Evolutionary conservation across 2,329 filamentous ascomycete species (phyloP), one percentile per base, ranked within the genome.

Genomic region (Cladosporium sp.): DNA sequence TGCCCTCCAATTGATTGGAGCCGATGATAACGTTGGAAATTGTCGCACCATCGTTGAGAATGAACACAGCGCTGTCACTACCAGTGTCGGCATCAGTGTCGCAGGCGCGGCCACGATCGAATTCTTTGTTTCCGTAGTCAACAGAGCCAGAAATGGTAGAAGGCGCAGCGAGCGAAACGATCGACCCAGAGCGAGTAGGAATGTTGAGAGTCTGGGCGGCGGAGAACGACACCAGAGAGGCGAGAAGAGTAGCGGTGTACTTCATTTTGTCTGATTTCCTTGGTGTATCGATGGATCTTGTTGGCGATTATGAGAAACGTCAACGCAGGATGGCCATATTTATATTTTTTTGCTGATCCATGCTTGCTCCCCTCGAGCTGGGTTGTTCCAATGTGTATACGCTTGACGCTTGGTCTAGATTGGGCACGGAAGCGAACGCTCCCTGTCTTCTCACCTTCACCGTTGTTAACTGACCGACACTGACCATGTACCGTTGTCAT

Each of bases 1-100:
- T 78, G 59, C 80, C 83, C 74, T 84, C 83, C 53, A 80, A 78
- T 65, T 84, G 78, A 66, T 81, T 80, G 21, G 77, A 78, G 44
- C 84, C 83, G 64, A 85, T 85, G 72, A 85, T 84, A 71, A 82
- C 82, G 70, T 85, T 85, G 69, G 79, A 80, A 28, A 85, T 74
- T 31, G 79, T 83, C 37, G 79, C 84, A 26, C 84, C 84, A 57
- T 80, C 77, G 71, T 82, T 77, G 66, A 86, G 77, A 67, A 83
- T 77, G 79, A 86, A 86, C 73, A 86, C 83, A 46, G 84, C 82
- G 61, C 44, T 52, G n/a, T 62, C 59, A 18, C 46, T 52, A n/a
- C 59, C 59, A 4, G 67, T 67, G 53, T 69, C 68, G 12, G 52
- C 60, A 40, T 66, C 62, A 28, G 65, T 62, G 12, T 65, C 56